These are phyloP conservation scores for Hygrophorus pudorinus DNA, from an alignment of 768 basidiomycete species.

Conservation along the genomic window DNA sequence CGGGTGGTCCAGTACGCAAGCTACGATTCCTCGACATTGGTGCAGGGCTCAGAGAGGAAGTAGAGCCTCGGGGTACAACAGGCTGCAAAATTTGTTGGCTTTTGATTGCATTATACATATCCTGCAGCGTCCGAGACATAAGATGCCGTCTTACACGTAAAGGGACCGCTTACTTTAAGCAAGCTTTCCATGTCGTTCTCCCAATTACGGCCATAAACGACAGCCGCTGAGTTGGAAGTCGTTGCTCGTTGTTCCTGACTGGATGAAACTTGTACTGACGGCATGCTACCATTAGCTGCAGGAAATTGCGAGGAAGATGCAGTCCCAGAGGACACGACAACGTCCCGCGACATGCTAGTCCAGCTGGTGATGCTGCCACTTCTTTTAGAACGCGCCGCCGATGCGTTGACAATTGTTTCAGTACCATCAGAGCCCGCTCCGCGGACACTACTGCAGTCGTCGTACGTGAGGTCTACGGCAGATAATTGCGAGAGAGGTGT, in stretches of 20 bases:
- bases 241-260: constrained; percentile 23
- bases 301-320: constrained; percentile 23
- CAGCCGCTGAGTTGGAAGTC: constrained; percentile 14
- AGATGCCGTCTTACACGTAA: background rate
- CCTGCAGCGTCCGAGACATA: constrained; percentile 32
- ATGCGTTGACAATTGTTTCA: constrained; percentile 29
- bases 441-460: constrained; percentile 55
- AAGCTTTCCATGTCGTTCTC: constrained; percentile 78
- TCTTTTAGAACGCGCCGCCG: constrained; percentile 45
- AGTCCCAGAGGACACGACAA: constrained; percentile 24
- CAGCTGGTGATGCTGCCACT: constrained; percentile 82
- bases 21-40: constrained; percentile 59
- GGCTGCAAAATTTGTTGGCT: constrained; percentile 86
- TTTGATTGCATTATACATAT: constrained; percentile 92
- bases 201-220: constrained; percentile 61
- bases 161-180: constrained; percentile 51
- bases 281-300: constrained; percentile 48
- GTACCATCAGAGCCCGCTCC: constrained; percentile 48
- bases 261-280: constrained; percentile 48
- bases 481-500: constrained; percentile 38
- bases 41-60: constrained; percentile 50
- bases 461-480: constrained; percentile 51
- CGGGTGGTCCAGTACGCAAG: constrained; percentile 49
- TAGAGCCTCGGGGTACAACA: constrained; percentile 35
- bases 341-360: constrained; percentile 67